Percentiles rank a stretch among this genome's conserved stretches.
Conservation (phyloP, 768 basidiomycete species). For the Thelephora ganbajun region DNA sequence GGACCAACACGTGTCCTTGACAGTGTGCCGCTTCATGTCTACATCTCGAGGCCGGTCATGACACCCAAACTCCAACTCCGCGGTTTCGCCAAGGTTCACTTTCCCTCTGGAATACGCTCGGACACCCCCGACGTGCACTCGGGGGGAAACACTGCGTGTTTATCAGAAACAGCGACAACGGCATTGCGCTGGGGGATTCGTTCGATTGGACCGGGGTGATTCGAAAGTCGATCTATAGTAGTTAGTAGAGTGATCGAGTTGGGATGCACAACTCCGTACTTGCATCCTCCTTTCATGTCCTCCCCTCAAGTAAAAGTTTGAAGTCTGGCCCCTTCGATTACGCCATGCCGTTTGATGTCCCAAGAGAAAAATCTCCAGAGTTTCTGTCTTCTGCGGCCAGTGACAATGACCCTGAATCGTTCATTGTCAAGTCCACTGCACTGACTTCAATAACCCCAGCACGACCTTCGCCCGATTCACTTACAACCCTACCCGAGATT, state of each 20-base stretch:
- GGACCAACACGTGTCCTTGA: not conserved
- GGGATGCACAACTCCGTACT: not conserved
- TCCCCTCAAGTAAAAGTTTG: not conserved
- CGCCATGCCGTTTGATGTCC: not conserved
- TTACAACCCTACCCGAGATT: conserved; percentile 56
- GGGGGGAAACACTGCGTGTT: conserved; percentile 21
- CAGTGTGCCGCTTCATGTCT: conserved; percentile 63
- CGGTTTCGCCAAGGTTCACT: conserved; percentile 53
- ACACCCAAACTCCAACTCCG: conserved; percentile 51
- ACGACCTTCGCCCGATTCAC: conserved; percentile 15
- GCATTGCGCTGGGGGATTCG: conserved; percentile 16
- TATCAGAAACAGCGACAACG: conserved; percentile 21
- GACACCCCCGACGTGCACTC: conserved; percentile 19
- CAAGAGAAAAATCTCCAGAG: not conserved
- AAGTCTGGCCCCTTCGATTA: not conserved
- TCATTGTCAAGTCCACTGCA: not conserved
- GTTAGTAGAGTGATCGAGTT: not conserved
- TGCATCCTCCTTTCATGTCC: not conserved
- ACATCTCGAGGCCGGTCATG: conserved; percentile 39
- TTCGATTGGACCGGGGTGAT: conserved; percentile 26
- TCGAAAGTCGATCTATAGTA: conserved; percentile 10
- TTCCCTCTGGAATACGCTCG: conserved; percentile 27
- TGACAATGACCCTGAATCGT: not conserved
- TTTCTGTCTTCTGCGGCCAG: not conserved
- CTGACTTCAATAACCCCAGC: not conserved